These are phyloP conservation scores for Aspergillus alliaceus DNA, from an alignment of 2,329 filamentous ascomycete species.

Conservation along the genomic window DNA sequence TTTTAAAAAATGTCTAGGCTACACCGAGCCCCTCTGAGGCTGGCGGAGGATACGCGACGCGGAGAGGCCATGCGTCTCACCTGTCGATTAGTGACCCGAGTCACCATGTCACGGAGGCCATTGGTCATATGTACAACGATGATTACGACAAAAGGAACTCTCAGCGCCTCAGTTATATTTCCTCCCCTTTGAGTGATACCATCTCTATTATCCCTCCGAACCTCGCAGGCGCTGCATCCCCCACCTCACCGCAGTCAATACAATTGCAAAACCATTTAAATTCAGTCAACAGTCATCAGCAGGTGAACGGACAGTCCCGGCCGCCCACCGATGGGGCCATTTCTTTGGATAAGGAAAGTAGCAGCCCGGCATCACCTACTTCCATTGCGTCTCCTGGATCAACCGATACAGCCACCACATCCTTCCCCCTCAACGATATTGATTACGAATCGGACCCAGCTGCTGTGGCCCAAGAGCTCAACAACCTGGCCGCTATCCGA, in stretches of 20 bases:
- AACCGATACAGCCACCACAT: slow-evolving; percentile 59
- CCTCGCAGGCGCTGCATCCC: slow-evolving; percentile 26
- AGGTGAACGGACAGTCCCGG: slow-evolving; percentile 35
- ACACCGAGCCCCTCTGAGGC: slow-evolving; percentile 42
- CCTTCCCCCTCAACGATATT: slow-evolving; percentile 75
- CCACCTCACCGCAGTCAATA: slow-evolving; percentile 28
- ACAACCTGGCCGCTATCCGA: slow-evolving; percentile 84
- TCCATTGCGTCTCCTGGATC: slow-evolving; percentile 57
- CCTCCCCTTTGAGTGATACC: slow-evolving; percentile 47
- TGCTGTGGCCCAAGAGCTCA: slow-evolving; percentile 87
- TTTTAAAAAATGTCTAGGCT: slow-evolving; percentile 32
- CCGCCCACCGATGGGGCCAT: slow-evolving; percentile 24
- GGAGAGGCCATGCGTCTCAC: slow-evolving; percentile 60
- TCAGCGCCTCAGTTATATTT: slow-evolving; percentile 75
- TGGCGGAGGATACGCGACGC: slow-evolving; percentile 50
- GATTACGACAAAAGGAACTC: slow-evolving; percentile 62
- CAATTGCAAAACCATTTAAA: slow-evolving; percentile 34
- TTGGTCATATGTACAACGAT: slow-evolving; percentile 85
- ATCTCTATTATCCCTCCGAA: slow-evolving; percentile 40
- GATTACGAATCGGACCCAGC: slow-evolving; percentile 88
- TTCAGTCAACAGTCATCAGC: slow-evolving; percentile 26
- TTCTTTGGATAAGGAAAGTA: slow-evolving; percentile 39
- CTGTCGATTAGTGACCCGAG: slow-evolving; percentile 80
- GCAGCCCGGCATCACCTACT: slow-evolving; percentile 56
- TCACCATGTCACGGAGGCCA: slow-evolving; percentile 92